These are phyloP conservation scores for Cyclanthera cordifolia DNA, from an alignment of 306 rosid species.

Conservation along the genomic window DNA sequence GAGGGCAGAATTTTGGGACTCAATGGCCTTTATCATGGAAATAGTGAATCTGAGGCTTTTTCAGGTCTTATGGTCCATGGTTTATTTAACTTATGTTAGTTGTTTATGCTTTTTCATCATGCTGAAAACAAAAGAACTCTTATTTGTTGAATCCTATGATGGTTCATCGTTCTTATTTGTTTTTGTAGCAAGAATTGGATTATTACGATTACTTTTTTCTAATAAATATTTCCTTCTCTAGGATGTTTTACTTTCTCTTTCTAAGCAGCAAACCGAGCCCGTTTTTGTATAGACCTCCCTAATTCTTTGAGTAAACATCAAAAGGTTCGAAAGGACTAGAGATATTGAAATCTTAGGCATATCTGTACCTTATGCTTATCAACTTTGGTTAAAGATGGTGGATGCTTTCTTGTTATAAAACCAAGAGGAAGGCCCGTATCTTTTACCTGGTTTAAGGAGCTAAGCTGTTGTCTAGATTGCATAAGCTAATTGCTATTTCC, in stretches of 20 bases:
- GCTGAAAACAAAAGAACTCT: background rate
- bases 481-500: conserved; percentile 7
- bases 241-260: conserved; percentile 1
- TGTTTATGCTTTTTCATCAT: conserved; percentile 10
- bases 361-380: background rate
- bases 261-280: conserved; percentile 2
- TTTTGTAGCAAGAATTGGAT: conserved; percentile 23
- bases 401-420: background rate
- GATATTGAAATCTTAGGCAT: background rate
- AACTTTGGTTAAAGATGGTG: background rate
- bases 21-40: conserved; percentile 32
- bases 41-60: conserved; percentile 26
- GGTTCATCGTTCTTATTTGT: conserved; percentile 19
- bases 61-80: conserved; percentile 35
- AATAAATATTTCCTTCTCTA: conserved; percentile 10
- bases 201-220: conserved; percentile 7
- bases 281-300: conserved; percentile 4
- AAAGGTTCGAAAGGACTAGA: background rate
- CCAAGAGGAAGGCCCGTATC: background rate
- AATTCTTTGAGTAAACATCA: background rate
- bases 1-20: conserved; percentile 26
- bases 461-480: conserved; percentile 3
- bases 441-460: background rate
- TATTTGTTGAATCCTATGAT: conserved; percentile 15
- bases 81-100: conserved; percentile 22